Base-by-base conservation (phyloP, 179 eudicot species). In the Actinidia arguta region DNA sequence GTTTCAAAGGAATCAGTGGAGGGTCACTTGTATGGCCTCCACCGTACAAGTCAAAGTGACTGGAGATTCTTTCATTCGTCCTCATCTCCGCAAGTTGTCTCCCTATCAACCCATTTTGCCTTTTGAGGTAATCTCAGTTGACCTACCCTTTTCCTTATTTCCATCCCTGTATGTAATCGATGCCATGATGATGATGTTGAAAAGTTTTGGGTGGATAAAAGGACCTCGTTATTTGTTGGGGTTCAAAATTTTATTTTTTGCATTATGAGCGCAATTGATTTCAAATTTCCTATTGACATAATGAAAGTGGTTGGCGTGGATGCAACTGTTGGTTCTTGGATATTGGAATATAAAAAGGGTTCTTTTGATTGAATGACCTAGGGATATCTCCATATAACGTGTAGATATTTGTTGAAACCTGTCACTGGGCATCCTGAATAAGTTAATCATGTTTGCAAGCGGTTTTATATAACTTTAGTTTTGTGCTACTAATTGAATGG, bases 61-160 rank as follows among this genome's bases (percentile, higher is more conserved):
- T 55, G 99, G 99, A 47, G 98, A 82, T 74, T 96, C 96, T 82
- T 96, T 96, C 81, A 95, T 96, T 62, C 91, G 98, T 80, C 91
- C 95, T 74, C 99, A 95, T 88, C 98, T 96, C 79, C 92, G 89
- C 78, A 90, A 96, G 71, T 86, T 96, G 82, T 92, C 97, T 50
- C 95, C 99, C 12, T 96, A 96, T 77, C 99, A 96, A 67, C 97
- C 98, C 81, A 95, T 95, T 89, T 92, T 96, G 86, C 99, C 98
- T 24, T 96, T 96, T 86, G 99, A 96, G 96, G 98, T 92, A 56
- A 62, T 69, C 39, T 42, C 76, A 63, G 20, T 54, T 16, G 5
- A 47, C 22, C 7, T 0, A n/a, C n/a, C n/a, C n/a, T 31, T 24
- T 72, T 64, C 7, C 14, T 48, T 61, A 9, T 55, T 42, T 50